Percentiles rank a stretch among this genome's conserved stretches.
These are phyloP conservation scores for Xylaria sp. DNA, from an alignment of 2,329 filamentous ascomycete species.

Conservation along the genomic window DNA sequence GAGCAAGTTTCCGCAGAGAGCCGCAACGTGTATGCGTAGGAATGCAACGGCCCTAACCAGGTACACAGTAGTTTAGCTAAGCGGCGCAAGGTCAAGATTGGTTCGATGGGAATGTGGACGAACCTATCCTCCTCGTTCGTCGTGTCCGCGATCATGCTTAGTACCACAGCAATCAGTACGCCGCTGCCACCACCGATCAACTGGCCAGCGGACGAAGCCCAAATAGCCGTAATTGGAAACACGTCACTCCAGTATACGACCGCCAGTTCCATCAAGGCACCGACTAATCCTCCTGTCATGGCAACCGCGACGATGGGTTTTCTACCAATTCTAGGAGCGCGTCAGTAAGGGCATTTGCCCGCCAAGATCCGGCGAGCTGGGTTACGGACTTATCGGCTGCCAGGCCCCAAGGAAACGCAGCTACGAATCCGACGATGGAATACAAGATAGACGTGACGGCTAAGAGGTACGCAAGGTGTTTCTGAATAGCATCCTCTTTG, in stretches of 20 bases:
- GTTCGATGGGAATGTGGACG: not conserved
- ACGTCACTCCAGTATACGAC: slow-evolving; percentile 42
- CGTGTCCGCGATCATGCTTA: slow-evolving; percentile 46
- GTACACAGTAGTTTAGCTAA: not conserved
- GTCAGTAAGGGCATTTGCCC: not conserved
- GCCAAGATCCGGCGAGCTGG: not conserved
- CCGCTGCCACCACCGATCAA: slow-evolving; percentile 46
- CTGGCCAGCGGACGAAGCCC: slow-evolving; percentile 40
- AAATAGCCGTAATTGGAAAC: slow-evolving; percentile 45
- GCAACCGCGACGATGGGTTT: slow-evolving; percentile 43
- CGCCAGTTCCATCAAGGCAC: slow-evolving; percentile 35
- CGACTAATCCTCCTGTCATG: slow-evolving; percentile 40
- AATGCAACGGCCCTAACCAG: slow-evolving; percentile 45
- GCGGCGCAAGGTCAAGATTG: not conserved
- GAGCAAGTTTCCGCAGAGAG: slow-evolving; percentile 50
- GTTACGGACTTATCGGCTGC: slow-evolving; percentile 37
- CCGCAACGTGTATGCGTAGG: slow-evolving; percentile 60
- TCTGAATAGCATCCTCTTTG: slow-evolving; percentile 44
- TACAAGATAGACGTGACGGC: slow-evolving; percentile 40
- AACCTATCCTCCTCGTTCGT: slow-evolving; percentile 30
- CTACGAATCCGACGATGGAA: slow-evolving; percentile 42
- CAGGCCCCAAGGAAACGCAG: slow-evolving; percentile 48
- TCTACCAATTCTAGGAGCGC: slow-evolving; percentile 41
- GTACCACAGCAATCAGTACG: slow-evolving; percentile 41
- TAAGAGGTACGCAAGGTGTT: slow-evolving; percentile 44